Conservation (phyloP, 345 rosid species). For the Hibiscus mutabilis region DNA sequence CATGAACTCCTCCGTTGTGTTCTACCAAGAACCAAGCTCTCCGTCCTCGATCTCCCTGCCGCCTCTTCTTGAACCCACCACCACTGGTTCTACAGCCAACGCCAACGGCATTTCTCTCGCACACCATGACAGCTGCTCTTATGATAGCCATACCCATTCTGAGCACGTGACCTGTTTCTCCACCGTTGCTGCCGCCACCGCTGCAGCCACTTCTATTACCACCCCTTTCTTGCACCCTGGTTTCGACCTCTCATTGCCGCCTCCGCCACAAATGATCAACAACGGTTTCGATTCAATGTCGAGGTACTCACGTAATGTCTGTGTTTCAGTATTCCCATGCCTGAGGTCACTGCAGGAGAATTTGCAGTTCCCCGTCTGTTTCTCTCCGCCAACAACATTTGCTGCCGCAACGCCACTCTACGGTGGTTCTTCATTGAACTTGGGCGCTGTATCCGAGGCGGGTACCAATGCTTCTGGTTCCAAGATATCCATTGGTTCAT, state of each 20-base stretch:
- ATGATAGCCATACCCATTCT: conserved; percentile 36
- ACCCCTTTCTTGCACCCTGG: neutral
- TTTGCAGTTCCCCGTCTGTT: neutral
- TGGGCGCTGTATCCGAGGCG: neutral
- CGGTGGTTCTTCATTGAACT: neutral
- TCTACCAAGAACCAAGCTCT: conserved; percentile 46
- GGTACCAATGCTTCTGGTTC: neutral
- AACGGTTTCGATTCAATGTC: neutral
- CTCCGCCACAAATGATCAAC: neutral
- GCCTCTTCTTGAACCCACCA: conserved; percentile 54
- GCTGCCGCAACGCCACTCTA: neutral
- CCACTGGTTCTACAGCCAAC: neutral
- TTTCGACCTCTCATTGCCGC: neutral
- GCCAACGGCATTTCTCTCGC: neutral
- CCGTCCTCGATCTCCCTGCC: conserved; percentile 77
- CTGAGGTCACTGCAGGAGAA: neutral
- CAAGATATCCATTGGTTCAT: neutral
- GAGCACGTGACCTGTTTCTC: conserved; percentile 80
- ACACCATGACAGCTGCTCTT: conserved; percentile 46
- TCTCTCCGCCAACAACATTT: neutral
- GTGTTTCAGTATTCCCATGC: neutral
- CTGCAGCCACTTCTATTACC: neutral
- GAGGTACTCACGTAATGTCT: neutral
- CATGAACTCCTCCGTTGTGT: conserved; percentile 18
- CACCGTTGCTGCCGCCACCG: neutral